phyloP scores from a whole-genome alignment of 1,284 basidiomycete genomes.

The Hemileia vastatrix region DNA sequence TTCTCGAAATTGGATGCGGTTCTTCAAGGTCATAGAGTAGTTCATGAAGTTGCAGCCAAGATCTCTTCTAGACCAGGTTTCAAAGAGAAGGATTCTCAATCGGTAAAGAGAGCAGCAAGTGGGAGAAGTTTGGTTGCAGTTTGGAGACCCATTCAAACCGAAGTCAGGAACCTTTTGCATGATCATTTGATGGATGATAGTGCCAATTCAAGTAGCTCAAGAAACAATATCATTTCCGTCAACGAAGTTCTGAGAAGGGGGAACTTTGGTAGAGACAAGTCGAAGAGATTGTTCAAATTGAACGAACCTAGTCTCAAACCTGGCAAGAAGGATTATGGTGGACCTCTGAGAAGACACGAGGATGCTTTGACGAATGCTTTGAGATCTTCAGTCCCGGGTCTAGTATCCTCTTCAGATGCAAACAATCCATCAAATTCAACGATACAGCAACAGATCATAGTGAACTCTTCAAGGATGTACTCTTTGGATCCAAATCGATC shows the following conservation, averaged over 20 bases:
- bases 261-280: too few relatives aligned
- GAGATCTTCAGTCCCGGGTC: too few relatives aligned
- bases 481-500: slow-evolving; percentile 47
- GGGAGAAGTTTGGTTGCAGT: slow-evolving; percentile 72
- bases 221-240: slow-evolving; percentile 82
- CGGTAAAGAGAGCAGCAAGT: slow-evolving; percentile 56
- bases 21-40: slow-evolving; percentile 79
- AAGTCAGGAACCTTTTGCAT: slow-evolving; percentile 76
- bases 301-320: slow-evolving; percentile 44
- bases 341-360: slow-evolving; percentile 80
- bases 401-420: slow-evolving; percentile 66
- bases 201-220: slow-evolving; percentile 60
- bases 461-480: background rate
- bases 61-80: slow-evolving; percentile 64
- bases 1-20: slow-evolving; percentile 95
- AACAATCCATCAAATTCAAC: slow-evolving; percentile 58
- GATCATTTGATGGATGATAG: slow-evolving; percentile 88
- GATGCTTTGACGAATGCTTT: too few relatives aligned
- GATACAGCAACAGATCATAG: background rate
- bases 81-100: slow-evolving; percentile 73
- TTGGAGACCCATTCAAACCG: slow-evolving; percentile 83
- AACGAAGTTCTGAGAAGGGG: slow-evolving; percentile 89
- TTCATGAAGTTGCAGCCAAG: slow-evolving; percentile 73
- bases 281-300: too few relatives aligned
- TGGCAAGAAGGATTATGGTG: slow-evolving; percentile 21